Conservation (phyloP, 169 alveolate genomes). For the Plasmodium vivax region DNA sequence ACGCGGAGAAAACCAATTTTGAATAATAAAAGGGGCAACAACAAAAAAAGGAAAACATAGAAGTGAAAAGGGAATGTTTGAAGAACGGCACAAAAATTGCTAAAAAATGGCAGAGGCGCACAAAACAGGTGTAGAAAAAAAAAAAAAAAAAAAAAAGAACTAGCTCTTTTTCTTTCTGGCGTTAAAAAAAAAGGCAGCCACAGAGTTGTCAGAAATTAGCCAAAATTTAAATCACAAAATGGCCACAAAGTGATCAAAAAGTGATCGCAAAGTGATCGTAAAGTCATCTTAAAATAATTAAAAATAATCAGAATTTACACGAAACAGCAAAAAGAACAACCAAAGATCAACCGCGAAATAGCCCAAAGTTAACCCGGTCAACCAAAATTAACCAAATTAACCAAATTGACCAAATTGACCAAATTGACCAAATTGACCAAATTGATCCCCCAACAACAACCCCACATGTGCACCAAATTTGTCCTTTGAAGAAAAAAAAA, state of each 20-base stretch:
- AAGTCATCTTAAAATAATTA: neutral
- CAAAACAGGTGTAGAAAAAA: neutral
- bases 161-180: slow-evolving; percentile 1
- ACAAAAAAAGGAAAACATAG: neutral
- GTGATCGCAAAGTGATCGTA: neutral
- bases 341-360: neutral
- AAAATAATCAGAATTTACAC: neutral
- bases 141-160: slow-evolving; percentile 11
- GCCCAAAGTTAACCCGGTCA: neutral
- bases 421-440: neutral
- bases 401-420: too few relatives aligned
- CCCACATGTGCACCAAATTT: slow-evolving; percentile 15
- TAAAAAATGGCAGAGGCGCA: neutral
- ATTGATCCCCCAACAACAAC: neutral
- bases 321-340: neutral
- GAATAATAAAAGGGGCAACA: neutral
- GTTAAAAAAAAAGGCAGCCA: neutral
- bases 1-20: neutral
- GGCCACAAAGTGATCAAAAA: neutral
- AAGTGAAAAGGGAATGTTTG: neutral
- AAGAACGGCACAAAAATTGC: neutral
- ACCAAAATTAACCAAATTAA: neutral
- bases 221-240: neutral
- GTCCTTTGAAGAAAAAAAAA: neutral
- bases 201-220: neutral